These are phyloP conservation scores for Fusarium cyanostomum DNA, from an alignment of 2,329 filamentous ascomycete species.

Conservation along the genomic window DNA sequence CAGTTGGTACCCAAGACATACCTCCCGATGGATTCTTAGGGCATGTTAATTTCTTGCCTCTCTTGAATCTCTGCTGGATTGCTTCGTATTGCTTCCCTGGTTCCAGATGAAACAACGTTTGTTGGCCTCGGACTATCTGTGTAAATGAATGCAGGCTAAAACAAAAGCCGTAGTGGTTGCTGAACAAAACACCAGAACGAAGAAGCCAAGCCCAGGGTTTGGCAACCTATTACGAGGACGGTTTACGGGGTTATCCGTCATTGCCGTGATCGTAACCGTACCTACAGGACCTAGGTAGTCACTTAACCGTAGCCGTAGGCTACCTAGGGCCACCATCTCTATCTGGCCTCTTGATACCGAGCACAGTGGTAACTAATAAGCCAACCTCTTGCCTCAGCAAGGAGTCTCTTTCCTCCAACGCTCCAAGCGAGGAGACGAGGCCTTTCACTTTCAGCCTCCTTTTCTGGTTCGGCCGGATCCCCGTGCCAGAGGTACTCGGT, in stretches of 20 bases:
- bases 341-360: too few species aligned
- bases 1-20: not conserved
- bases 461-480: slow-evolving; percentile 26
- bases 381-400: not conserved
- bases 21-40: too few species aligned
- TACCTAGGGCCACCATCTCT: too few species aligned
- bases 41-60: not conserved
- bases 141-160: slow-evolving; percentile 18
- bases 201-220: too few species aligned
- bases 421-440: slow-evolving; percentile 17
- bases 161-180: not conserved
- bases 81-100: not conserved
- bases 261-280: too few species aligned
- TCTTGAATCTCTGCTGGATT: not conserved
- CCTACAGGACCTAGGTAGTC: too few species aligned
- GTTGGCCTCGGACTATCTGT: slow-evolving; percentile 8
- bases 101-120: not conserved
- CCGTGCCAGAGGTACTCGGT: slow-evolving; percentile 27
- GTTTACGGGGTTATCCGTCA: too few species aligned
- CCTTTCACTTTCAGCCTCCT: slow-evolving; percentile 34
- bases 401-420: slow-evolving; percentile 7
- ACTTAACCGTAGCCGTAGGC: too few species aligned
- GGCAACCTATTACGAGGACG: too few species aligned
- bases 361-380: too few species aligned
- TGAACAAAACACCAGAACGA: too few species aligned